Percentiles rank a stretch among this genome's conserved stretches.
Conservation (phyloP, 352 stramenopile genomes). For the Phytophthora citricola region DNA sequence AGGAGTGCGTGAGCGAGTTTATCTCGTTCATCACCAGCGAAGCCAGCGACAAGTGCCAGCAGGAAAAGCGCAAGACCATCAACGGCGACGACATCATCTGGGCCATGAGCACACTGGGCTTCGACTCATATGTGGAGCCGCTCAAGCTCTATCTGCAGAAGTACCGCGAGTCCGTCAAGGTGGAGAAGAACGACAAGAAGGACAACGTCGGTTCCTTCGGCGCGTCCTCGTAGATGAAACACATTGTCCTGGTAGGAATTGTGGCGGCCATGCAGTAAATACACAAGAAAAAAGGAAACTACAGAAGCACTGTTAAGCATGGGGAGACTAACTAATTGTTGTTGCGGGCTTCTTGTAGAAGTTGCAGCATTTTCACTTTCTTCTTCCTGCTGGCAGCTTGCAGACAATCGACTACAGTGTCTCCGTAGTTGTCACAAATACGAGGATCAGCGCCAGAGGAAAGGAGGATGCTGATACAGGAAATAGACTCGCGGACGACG, state of each 20-base stretch:
- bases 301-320: neutral
- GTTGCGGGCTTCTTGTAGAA: conserved; percentile 34
- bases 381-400: conserved; percentile 50
- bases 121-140: conserved; percentile 99
- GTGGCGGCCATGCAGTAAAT: conserved; percentile 25
- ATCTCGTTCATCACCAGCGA: conserved; percentile 99
- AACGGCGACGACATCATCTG: conserved; percentile 99
- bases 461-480: conserved; percentile 61
- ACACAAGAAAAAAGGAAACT: conserved; percentile 28
- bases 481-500: conserved; percentile 50
- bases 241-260: too few relatives aligned
- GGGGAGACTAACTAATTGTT: conserved; percentile 16
- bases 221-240: conserved; percentile 69
- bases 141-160: conserved; percentile 99
- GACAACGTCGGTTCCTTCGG: conserved; percentile 89
- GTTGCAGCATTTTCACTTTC: conserved; percentile 48
- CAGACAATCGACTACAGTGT: conserved; percentile 52
- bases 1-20: conserved; percentile 99
- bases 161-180: conserved; percentile 96
- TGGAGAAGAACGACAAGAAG: conserved; percentile 93
- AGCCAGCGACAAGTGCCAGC: conserved; percentile 99
- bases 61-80: conserved; percentile 99
- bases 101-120: conserved; percentile 99
- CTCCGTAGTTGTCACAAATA: conserved; percentile 63
- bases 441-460: conserved; percentile 41